Percentiles rank a stretch among this genome's conserved stretches.
These are phyloP conservation scores for Cercospora janseana DNA, from an alignment of 2,329 filamentous ascomycete species.

Conservation along the genomic window DNA sequence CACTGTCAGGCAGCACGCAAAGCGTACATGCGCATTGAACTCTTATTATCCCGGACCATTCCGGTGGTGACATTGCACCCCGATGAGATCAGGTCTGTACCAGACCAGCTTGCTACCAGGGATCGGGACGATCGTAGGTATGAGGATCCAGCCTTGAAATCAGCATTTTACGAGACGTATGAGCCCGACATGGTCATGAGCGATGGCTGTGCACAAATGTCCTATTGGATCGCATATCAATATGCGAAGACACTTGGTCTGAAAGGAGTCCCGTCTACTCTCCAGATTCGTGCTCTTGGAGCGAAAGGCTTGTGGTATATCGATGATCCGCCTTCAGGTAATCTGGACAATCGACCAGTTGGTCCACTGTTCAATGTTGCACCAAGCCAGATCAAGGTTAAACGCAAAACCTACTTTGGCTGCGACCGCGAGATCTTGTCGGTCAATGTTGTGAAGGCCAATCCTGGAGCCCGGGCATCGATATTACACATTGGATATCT, in stretches of 20 bases:
- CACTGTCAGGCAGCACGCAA: slow-evolving; percentile 42
- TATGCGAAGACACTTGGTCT: slow-evolving; percentile 54
- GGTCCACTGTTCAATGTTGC: slow-evolving; percentile 52
- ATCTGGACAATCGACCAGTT: slow-evolving; percentile 5
- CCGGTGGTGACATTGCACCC: slow-evolving; percentile 40
- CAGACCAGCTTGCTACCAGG: slow-evolving; percentile 33
- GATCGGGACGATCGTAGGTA: slow-evolving; percentile 39
- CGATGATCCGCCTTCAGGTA: background rate
- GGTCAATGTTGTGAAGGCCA: slow-evolving; percentile 59
- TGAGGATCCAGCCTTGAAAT: slow-evolving; percentile 34
- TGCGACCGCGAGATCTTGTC: slow-evolving; percentile 45
- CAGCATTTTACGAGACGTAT: slow-evolving; percentile 13
- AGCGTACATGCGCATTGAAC: slow-evolving; percentile 43
- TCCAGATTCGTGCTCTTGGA: slow-evolving; percentile 68
- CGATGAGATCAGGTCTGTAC: slow-evolving; percentile 36
- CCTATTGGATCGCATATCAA: slow-evolving; percentile 53
- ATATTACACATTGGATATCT: slow-evolving; percentile 67
- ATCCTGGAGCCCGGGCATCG: slow-evolving; percentile 51
- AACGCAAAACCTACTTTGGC: slow-evolving; percentile 12
- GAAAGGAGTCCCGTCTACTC: slow-evolving; percentile 58
- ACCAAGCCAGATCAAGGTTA: slow-evolving; percentile 65
- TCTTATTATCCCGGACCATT: slow-evolving; percentile 44
- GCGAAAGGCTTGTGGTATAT: slow-evolving; percentile 75
- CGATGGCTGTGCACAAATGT: slow-evolving; percentile 63
- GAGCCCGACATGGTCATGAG: slow-evolving; percentile 42